Conservation (phyloP, 768 basidiomycete genomes). For the Suillus occidentalis region DNA sequence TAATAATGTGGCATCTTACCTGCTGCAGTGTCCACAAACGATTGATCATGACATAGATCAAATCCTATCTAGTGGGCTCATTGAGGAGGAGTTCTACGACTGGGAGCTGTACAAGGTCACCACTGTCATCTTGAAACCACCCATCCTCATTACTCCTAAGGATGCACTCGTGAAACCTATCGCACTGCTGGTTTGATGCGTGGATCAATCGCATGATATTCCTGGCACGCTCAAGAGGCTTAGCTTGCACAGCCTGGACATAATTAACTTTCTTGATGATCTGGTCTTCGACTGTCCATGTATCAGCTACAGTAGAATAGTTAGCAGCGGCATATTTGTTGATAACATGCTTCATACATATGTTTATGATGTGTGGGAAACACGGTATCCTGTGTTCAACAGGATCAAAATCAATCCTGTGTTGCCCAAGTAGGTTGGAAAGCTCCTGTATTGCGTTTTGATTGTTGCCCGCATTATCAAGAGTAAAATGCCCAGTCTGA, state of each 20-base stretch:
- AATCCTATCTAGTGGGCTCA: conserved; percentile 40
- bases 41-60: conserved; percentile 36
- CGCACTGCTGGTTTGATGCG: background rate
- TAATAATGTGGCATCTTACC: too few species aligned
- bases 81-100: conserved; percentile 22
- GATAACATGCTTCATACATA: conserved; percentile 3
- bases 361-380: conserved; percentile 22
- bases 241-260: background rate
- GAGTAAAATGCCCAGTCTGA: conserved; percentile 10
- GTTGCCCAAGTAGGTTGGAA: background rate
- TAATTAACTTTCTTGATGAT: conserved; percentile 3
- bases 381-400: conserved; percentile 13
- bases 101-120: background rate
- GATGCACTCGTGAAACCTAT: conserved; percentile 7
- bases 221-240: background rate
- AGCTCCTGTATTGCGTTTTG: conserved; percentile 6
- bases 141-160: conserved; percentile 2
- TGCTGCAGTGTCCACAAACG: too few species aligned
- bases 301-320: background rate
- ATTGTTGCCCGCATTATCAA: conserved; percentile 17
- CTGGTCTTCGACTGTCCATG: conserved; percentile 4
- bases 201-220: background rate
- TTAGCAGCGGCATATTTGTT: conserved; percentile 3
- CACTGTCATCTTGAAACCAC: conserved; percentile 1
- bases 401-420: conserved; percentile 10